A percentile compares a stretch with the other conserved stretches of the same genome.
These are phyloP conservation scores for Claviceps digitariae DNA, from an alignment of 2,329 filamentous ascomycete species.

Conservation along the genomic window DNA sequence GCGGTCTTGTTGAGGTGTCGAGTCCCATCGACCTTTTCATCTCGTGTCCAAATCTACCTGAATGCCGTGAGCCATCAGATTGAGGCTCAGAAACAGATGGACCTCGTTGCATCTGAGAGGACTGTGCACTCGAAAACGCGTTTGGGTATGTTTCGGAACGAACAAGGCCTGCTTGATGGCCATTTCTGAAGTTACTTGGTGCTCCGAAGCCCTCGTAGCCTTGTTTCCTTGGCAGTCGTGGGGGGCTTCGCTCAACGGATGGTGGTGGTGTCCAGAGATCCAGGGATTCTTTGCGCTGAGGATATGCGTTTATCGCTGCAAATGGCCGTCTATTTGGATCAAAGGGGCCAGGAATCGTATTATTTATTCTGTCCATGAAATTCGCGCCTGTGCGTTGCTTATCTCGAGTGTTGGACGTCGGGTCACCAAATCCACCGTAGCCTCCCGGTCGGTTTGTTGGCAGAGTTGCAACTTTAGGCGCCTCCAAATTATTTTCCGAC, in stretches of 20 bases:
- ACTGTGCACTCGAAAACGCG: slow-evolving; percentile 21
- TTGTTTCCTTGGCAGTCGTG: slow-evolving; percentile 32
- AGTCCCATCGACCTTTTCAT: slow-evolving; percentile 32
- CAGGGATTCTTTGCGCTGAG: slow-evolving; percentile 17
- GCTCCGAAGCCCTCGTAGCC: slow-evolving; percentile 46
- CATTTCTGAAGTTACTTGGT: slow-evolving; percentile 24
- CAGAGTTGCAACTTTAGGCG: background rate
- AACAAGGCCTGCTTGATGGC: slow-evolving; percentile 24
- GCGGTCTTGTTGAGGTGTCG: slow-evolving; percentile 38
- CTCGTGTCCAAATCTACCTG: slow-evolving; percentile 1
- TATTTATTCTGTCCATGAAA: slow-evolving; percentile 49
- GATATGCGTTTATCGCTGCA: slow-evolving; percentile 20
- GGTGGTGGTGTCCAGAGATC: slow-evolving; percentile 8
- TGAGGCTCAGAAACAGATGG: slow-evolving; percentile 34
- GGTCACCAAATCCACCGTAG: slow-evolving; percentile 32
- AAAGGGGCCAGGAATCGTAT: slow-evolving; percentile 54
- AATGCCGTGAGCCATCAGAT: slow-evolving; percentile 20
- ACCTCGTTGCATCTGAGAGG: slow-evolving; percentile 22
- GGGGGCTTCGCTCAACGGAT: slow-evolving; percentile 11
- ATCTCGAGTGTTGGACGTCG: slow-evolving; percentile 1
- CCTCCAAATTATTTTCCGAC: background rate
- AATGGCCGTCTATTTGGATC: slow-evolving; percentile 30
- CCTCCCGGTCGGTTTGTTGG: slow-evolving; percentile 25
- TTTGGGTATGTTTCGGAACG: slow-evolving; percentile 42
- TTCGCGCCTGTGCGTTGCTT: slow-evolving; percentile 14